phyloP scores from a whole-genome alignment of 352 stramenopile genomes.

The Peronosclerospora sorghi region DNA sequence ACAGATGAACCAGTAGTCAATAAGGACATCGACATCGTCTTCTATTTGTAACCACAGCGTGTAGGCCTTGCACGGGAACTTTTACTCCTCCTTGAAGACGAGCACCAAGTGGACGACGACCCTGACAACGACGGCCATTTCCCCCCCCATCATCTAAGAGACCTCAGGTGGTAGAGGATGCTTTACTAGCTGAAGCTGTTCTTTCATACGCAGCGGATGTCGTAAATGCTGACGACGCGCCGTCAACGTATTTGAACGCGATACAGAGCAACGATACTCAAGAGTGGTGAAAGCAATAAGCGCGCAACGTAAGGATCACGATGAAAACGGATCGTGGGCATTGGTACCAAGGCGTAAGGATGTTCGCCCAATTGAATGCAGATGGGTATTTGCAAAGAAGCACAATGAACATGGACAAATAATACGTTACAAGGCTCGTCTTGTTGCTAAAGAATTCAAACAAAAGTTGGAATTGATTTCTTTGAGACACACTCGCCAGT shows the following conservation, averaged over 20 bases:
- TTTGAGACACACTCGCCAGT: constrained; percentile 5
- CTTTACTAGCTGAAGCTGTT: constrained; percentile 2
- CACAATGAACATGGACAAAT: not conserved
- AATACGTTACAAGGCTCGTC: not conserved
- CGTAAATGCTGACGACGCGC: not conserved
- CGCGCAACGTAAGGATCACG: not conserved
- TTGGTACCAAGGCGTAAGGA: not conserved
- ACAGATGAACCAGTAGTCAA: no score
- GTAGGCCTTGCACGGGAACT: no score
- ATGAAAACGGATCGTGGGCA: not conserved
- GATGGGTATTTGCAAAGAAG: constrained; percentile 6
- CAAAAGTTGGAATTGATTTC: constrained; percentile 4
- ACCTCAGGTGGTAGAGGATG: constrained; percentile 1
- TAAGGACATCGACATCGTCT: no score
- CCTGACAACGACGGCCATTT: no score
- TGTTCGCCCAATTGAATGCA: not conserved
- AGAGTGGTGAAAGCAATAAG: not conserved
- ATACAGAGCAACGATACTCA: not conserved
- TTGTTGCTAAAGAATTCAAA: constrained; percentile 2
- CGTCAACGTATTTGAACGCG: constrained; percentile 1
- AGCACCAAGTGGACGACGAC: no score
- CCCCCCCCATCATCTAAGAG: constrained; percentile 1
- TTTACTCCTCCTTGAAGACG: no score
- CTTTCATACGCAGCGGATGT: constrained; percentile 4
- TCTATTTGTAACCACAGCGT: no score